A percentile compares a stretch with the other conserved stretches of the same genome.
These are phyloP conservation scores for Papilionanthe hybrid DNA, from an alignment of 116 monocot genomes.

Conservation along the genomic window DNA sequence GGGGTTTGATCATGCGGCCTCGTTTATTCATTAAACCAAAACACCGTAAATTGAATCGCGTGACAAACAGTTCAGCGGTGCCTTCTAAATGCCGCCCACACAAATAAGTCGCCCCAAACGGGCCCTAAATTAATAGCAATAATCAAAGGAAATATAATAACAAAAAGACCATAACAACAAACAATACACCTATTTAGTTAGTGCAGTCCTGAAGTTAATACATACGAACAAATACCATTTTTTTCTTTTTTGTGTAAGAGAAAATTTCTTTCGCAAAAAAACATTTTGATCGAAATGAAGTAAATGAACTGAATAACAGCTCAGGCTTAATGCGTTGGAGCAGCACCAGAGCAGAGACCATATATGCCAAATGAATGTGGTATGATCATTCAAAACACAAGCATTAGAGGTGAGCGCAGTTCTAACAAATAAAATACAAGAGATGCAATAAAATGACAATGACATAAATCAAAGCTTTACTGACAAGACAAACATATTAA, in stretches of 20 bases:
- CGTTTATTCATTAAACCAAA: no score
- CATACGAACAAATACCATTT: background rate
- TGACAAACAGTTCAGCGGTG: no score
- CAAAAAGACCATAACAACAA: background rate
- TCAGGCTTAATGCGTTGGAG: background rate
- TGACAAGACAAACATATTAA: conserved; percentile 4
- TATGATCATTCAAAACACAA: background rate
- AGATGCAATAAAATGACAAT: background rate
- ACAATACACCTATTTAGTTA: background rate
- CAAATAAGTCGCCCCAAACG: no score
- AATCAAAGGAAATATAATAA: background rate
- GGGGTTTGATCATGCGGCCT: no score
- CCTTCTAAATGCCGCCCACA: no score
- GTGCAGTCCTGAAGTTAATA: background rate
- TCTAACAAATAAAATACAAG: background rate
- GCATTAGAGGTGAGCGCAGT: background rate
- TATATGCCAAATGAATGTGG: background rate
- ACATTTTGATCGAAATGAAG: background rate
- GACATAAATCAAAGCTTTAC: background rate
- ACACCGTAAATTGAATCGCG: no score
- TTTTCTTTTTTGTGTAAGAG: background rate
- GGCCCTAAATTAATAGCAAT: no score
- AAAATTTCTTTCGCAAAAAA: background rate
- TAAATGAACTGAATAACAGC: background rate
- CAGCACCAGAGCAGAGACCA: background rate